Evolutionary conservation across 2,329 filamentous ascomycete species (phyloP).

Genomic region (Botrytis sinoallii): DNA sequence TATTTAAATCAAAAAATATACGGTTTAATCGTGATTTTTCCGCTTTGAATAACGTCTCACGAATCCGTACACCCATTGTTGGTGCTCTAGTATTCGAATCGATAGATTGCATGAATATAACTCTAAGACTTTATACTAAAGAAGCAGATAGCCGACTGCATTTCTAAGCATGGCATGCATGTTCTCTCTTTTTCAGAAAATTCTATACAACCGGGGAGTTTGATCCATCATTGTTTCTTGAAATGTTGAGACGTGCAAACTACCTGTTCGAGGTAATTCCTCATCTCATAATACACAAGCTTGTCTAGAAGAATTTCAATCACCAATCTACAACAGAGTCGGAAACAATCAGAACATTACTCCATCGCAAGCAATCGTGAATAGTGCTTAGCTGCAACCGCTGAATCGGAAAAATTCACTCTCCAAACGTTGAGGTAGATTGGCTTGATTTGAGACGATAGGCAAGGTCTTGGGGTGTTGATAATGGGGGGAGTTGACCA

Average conservation of each 20-base stretch:
- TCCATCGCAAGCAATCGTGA: background rate
- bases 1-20: too few relatives aligned
- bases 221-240: background rate
- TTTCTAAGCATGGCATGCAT: background rate
- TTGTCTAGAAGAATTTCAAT: background rate
- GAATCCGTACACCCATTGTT: too few relatives aligned
- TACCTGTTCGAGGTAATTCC: background rate
- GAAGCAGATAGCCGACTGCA: background rate
- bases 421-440: background rate
- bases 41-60: too few relatives aligned
- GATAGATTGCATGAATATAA: too few relatives aligned
- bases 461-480: background rate
- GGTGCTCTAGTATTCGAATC: too few relatives aligned
- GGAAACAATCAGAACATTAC: background rate
- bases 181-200: background rate
- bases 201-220: background rate
- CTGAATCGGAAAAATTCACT: too few relatives aligned
- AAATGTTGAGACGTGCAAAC: rapidly evolving
- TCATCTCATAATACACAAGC: background rate
- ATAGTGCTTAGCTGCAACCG: background rate
- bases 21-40: rapidly evolving
- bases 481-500: too few relatives aligned
- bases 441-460: background rate
- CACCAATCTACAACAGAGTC: background rate
- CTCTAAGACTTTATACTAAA: background rate